Evolutionary conservation across 257 asterid genomes (phyloP), one percentile per base, ranked within the genome.

Genomic region (Catharanthus roseus): DNA sequence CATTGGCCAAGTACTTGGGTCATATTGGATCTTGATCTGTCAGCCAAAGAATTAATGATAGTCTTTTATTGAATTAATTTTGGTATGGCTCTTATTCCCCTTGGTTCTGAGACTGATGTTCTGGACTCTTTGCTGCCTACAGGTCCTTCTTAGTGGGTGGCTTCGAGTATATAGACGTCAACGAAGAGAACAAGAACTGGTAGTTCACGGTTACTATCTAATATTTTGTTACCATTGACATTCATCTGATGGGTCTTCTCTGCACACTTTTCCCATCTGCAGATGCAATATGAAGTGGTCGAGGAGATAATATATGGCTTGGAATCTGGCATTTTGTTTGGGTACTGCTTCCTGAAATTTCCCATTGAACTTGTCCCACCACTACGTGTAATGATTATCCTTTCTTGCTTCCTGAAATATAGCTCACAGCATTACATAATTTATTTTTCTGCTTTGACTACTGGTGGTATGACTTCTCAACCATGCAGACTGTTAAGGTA

Each of bases 141-240:
- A 95, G 99, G 86, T 84, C 70, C 90, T 95, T 71, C 97, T 93
- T 50, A 91, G 86, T 78, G 99, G 97, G 69, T 95, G 97, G 96
- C 96, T 89, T 57, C 97, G 97, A 33, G 82, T 84, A 15, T 89
- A 89, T 74, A 87, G 93, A 72, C 96, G 88, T 61, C 97, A 92
- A 70, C 82, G 97, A 79, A 86, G 95, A 81, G 99, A 95, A 78
- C 98, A 91, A 72, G 99, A 91, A 77, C 72, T 95, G 99, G 99
- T 95, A 87, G 75, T 34, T 74, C 74, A 41, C 24, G 34, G 26
- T 57, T 2, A 56, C 24, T 58, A 11, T 45, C 24, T 28, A 8
- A 31, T 0, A n/a, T 67, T 26, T 23, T 4, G 8, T 33, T 31
- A 23, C 36, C 26, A 19, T 51, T 19, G 4, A n/a, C 51, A 24